Conservation (phyloP, 1,139 yeast species). For the Groenewaldozyma auringiensis region DNA sequence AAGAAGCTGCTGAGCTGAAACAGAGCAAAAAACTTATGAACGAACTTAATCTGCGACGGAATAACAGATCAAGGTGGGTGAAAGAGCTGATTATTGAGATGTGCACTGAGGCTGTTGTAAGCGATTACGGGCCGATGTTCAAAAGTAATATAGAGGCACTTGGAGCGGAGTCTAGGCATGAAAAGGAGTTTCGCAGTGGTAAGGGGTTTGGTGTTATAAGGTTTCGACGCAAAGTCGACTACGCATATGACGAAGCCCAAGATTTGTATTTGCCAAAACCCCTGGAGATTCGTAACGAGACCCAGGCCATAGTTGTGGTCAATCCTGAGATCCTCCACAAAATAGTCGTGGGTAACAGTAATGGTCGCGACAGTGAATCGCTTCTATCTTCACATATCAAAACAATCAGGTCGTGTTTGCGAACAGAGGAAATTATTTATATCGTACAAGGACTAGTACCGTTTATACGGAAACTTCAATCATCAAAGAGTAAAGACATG, state of each 20-base stretch:
- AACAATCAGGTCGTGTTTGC: conserved; percentile 8
- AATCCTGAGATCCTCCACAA: conserved; percentile 9
- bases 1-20: conserved; percentile 2
- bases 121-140: conserved; percentile 8
- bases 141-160: conserved; percentile 5
- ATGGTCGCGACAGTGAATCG: background rate
- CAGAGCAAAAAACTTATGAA: conserved; percentile 1
- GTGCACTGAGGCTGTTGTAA: conserved; percentile 6
- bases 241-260: conserved; percentile 14
- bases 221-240: conserved; percentile 15
- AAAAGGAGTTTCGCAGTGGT: background rate
- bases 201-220: conserved; percentile 9
- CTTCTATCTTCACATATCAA: conserved; percentile 10
- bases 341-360: conserved; percentile 2
- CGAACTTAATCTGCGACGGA: conserved; percentile 2
- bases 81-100: conserved; percentile 18
- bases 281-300: conserved; percentile 11
- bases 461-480: conserved; percentile 14
- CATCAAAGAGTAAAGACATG: conserved; percentile 15
- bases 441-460: conserved; percentile 21
- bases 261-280: conserved; percentile 18
- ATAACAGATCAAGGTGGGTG: conserved; percentile 7
- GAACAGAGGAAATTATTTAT: conserved; percentile 15
- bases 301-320: conserved; percentile 13
- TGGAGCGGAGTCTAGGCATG: background rate